These are phyloP conservation scores for Ploettnerulaceae sp. DNA, from an alignment of 2,329 filamentous ascomycete genomes.

Conservation along the genomic window DNA sequence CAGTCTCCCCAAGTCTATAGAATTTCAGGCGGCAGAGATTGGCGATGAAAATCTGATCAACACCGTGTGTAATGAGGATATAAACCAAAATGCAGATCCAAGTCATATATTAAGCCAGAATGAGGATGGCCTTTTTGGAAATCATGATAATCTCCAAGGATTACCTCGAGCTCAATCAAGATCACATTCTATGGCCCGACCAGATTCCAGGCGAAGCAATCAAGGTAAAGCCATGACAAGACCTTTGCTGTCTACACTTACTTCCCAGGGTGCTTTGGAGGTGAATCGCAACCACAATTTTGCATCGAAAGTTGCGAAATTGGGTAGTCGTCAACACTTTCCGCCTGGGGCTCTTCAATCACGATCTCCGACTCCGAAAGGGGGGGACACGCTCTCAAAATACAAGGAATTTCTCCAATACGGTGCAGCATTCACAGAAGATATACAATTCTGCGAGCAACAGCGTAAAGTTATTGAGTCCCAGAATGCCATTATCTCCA, in stretches of 20 bases:
- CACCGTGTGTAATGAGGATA: too few relatives aligned
- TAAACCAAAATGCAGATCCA: too few relatives aligned
- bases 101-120: neutral
- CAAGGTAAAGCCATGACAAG: neutral
- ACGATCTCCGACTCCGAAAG: neutral
- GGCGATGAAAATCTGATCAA: too few relatives aligned
- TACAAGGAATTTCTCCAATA: neutral
- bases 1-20: too few relatives aligned
- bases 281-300: neutral
- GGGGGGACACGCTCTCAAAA: neutral
- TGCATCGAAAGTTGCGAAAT: slow-evolving; percentile 1
- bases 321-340: neutral
- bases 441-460: neutral
- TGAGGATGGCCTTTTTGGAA: neutral
- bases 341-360: neutral
- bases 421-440: too few relatives aligned
- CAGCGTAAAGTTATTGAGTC: slow-evolving; percentile 9
- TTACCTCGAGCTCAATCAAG: neutral
- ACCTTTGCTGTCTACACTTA: neutral
- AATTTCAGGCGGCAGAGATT: too few relatives aligned
- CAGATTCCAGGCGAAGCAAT: slow-evolving; percentile 12
- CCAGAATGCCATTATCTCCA: slow-evolving; percentile 14
- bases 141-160: neutral
- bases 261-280: neutral
- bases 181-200: slow-evolving; percentile 1